Conservation (phyloP, 352 stramenopile genomes). For the Pythium phragmitis region DNA sequence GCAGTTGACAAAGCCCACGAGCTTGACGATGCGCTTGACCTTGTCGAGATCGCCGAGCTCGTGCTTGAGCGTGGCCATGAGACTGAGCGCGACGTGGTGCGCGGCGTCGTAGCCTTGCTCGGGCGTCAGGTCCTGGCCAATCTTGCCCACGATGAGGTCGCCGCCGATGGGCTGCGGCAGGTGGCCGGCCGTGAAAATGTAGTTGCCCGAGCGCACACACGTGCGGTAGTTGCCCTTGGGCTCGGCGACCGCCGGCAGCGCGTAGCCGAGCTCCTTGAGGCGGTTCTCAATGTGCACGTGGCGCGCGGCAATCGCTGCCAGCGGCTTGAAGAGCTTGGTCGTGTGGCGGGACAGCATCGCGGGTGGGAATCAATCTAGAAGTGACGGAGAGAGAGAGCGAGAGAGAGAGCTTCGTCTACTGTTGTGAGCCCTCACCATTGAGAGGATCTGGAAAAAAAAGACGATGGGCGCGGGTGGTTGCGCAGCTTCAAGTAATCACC, state of each 20-base stretch:
- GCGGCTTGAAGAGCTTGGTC: constrained; percentile 36
- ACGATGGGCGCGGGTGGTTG: constrained; percentile 9
- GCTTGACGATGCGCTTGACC: constrained; percentile 94
- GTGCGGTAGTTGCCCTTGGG: constrained; percentile 92
- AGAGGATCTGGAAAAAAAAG: constrained; percentile 1
- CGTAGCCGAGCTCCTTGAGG: constrained; percentile 84
- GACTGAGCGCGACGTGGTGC: constrained; percentile 86
- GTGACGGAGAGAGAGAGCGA: not conserved
- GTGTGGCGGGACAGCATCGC: constrained; percentile 3
- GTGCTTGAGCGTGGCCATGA: constrained; percentile 91
- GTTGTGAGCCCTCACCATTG: not conserved
- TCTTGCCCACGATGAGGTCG: constrained; percentile 85
- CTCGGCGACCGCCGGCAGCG: constrained; percentile 71
- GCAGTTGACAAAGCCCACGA: constrained; percentile 97
- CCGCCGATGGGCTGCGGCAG: constrained; percentile 70
- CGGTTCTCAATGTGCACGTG: constrained; percentile 81
- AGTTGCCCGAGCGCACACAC: constrained; percentile 78
- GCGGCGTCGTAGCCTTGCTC: constrained; percentile 92
- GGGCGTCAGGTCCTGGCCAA: constrained; percentile 85
- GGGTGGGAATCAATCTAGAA: not conserved
- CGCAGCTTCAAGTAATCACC: constrained; percentile 26
- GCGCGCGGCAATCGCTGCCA: constrained; percentile 33
- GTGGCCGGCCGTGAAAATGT: constrained; percentile 84
- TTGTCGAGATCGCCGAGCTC: constrained; percentile 92
- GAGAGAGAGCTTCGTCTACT: constrained; percentile 22